Evolutionary conservation across 495 filamentous ascomycete species (phyloP).

Genomic region (Rusavskia elegans): DNA sequence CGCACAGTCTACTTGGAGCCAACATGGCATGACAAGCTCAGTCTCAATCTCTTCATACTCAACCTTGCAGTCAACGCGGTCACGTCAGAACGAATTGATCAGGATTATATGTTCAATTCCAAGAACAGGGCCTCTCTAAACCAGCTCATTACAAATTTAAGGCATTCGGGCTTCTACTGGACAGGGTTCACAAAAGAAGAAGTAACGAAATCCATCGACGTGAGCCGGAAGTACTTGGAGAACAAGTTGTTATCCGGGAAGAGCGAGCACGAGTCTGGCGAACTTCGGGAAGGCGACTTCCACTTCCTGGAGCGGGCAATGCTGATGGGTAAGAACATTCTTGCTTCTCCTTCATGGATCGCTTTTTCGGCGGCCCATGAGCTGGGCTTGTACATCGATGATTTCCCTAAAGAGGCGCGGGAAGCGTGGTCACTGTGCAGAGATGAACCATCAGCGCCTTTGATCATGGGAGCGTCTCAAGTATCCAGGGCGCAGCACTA

Average conservation of each 20-base stretch:
- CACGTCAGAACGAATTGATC: constrained; percentile 68
- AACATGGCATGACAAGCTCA: constrained; percentile 68
- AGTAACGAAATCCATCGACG: constrained; percentile 43
- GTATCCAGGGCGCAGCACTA: constrained; percentile 40
- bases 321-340: constrained; percentile 38
- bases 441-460: constrained; percentile 13
- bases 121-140: constrained; percentile 47
- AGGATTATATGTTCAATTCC: constrained; percentile 78
- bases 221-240: constrained; percentile 46
- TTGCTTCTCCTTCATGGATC: constrained; percentile 44
- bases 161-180: constrained; percentile 84
- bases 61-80: constrained; percentile 72
- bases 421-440: constrained; percentile 48
- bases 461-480: constrained; percentile 39
- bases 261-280: constrained; percentile 26
- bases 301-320: constrained; percentile 44
- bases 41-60: constrained; percentile 70
- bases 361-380: constrained; percentile 55
- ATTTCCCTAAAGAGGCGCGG: constrained; percentile 37
- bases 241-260: constrained; percentile 15
- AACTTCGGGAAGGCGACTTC: constrained; percentile 39
- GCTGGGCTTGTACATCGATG: constrained; percentile 53
- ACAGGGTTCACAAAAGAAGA: constrained; percentile 53
- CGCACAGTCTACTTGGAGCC: constrained; percentile 60
- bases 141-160: constrained; percentile 57